These are phyloP conservation scores for Sequoiadendron giganteum DNA, from an alignment of 75 land plant species.

Conservation along the genomic window DNA sequence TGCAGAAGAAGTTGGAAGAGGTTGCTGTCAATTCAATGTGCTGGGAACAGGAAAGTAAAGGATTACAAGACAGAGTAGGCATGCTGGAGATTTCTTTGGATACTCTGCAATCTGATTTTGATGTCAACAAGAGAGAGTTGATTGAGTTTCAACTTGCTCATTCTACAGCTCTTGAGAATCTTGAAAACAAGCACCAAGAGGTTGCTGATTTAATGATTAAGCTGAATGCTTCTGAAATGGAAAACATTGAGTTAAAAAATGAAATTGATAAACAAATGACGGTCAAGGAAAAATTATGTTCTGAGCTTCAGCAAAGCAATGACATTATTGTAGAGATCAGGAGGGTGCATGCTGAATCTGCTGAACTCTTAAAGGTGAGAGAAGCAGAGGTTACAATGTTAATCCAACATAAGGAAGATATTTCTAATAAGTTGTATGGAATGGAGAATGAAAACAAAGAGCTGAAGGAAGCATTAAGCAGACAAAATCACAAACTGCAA, in stretches of 20 bases:
- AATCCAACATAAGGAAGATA: background rate
- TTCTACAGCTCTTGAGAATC: conserved; percentile 20
- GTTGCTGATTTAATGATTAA: background rate
- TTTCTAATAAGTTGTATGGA: background rate
- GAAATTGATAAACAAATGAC: background rate
- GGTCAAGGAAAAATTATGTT: conserved; percentile 1
- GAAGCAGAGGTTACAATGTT: conserved; percentile 10
- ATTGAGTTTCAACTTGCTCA: conserved; percentile 21
- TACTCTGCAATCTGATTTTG: conserved; percentile 21
- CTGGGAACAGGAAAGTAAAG: conserved; percentile 19
- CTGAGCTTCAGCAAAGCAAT: conserved; percentile 18
- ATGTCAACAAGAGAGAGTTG: conserved; percentile 20
- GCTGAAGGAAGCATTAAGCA: conserved; percentile 3
- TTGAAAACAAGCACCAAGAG: conserved; percentile 20
- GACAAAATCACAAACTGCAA: background rate
- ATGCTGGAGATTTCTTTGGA: conserved; percentile 25
- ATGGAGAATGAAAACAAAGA: conserved; percentile 13
- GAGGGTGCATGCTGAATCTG: background rate
- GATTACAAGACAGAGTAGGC: conserved; percentile 15
- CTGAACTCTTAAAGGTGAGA: conserved; percentile 8
- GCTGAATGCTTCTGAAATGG: conserved; percentile 21
- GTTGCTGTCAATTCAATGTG: background rate
- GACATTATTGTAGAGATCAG: conserved; percentile 12
- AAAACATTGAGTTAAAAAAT: conserved; percentile 24
- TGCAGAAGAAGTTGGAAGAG: conserved; percentile 15